Conservation (phyloP, 2,329 filamentous ascomycete species). For the Diaporthe caulivora region DNA sequence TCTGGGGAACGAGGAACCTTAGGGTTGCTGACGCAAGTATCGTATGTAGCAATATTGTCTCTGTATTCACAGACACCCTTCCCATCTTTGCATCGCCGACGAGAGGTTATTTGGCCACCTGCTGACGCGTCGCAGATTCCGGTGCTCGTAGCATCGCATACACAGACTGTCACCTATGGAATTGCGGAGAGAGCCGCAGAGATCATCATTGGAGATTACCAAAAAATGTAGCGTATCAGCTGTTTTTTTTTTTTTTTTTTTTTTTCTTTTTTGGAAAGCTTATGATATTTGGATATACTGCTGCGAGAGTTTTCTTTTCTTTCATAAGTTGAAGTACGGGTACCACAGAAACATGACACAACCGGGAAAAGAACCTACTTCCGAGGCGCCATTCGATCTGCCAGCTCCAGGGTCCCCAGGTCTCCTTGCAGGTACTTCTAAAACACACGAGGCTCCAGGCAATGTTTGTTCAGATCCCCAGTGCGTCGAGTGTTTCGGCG, state of each 20-base stretch:
- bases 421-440: not conserved
- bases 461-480: not conserved
- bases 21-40: conserved; percentile 57
- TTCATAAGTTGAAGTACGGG: not conserved
- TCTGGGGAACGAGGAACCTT: conserved; percentile 55
- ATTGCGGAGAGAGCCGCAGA: conserved; percentile 30
- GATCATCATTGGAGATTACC: conserved; percentile 15
- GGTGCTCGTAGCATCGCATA: conserved; percentile 17
- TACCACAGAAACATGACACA: not conserved
- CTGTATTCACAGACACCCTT: not conserved
- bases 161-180: conserved; percentile 27
- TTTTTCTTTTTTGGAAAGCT: not conserved
- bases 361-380: too few species aligned
- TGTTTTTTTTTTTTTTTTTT: not conserved
- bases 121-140: conserved; percentile 1
- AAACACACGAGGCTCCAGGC: too few species aligned
- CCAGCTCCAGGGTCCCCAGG: not conserved
- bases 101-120: accelerated
- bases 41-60: not conserved
- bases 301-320: not conserved
- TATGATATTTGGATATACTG: too few species aligned
- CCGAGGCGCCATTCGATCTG: not conserved
- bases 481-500: not conserved
- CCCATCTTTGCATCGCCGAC: not conserved
- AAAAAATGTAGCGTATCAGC: not conserved